Evolutionary conservation across 768 basidiomycete species (phyloP).

Genomic region (Trametes coccinea): DNA sequence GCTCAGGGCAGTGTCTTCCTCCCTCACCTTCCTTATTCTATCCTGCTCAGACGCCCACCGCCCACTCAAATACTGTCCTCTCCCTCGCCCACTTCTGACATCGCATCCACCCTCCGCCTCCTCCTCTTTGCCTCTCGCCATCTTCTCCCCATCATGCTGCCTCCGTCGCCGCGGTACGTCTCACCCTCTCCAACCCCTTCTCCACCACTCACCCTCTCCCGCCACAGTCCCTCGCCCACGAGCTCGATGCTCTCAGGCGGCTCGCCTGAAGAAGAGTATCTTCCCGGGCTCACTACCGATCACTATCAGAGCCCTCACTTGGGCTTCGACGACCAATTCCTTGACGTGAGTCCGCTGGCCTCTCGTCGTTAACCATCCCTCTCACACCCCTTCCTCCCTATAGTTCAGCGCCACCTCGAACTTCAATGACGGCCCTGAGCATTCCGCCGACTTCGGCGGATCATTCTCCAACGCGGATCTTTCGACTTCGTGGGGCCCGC

Average conservation of each 20-base stretch:
- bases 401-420: neutral
- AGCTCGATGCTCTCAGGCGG: neutral
- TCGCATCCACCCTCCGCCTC: neutral
- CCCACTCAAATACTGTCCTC: neutral
- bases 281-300: constrained; percentile 1
- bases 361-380: neutral
- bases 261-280: neutral
- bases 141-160: neutral
- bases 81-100: neutral
- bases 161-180: neutral
- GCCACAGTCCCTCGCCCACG: neutral
- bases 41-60: neutral
- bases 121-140: neutral
- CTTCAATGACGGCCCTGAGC: neutral
- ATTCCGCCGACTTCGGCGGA: neutral
- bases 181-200: neutral
- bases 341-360: neutral
- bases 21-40: neutral
- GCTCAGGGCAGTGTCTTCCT: neutral
- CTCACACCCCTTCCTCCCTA: neutral
- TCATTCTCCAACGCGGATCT: neutral
- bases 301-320: neutral
- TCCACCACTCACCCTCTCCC: neutral
- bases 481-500: neutral
- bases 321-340: constrained; percentile 1